Base-by-base conservation (phyloP, 148 eudicot species). In the Heliosperma pusillum region DNA sequence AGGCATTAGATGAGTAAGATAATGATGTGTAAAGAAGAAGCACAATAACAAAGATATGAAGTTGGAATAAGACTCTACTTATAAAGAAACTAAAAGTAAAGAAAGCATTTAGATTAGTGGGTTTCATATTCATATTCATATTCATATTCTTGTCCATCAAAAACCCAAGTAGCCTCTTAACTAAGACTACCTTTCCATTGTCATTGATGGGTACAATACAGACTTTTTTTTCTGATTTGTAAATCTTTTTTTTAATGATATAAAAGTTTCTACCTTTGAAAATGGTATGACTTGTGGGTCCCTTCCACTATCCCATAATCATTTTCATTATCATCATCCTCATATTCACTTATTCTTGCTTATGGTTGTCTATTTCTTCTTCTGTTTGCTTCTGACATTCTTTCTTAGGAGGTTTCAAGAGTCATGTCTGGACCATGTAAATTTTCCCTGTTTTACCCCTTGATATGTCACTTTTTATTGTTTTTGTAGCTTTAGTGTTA, bases 61-160 rank as follows among this genome's bases (percentile, higher is more conserved):
- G 40, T 75, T 10, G 62, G 79, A 80, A 71, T 71, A 57, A 59
- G 80, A 80, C 73, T 75, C 3, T 19, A 71, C 72, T 77, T 73
- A 78, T 78, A 82, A 82, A 74, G 65, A 73, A 70, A 64, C 29
- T 70, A 45, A 82, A 76, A 78, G 81, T 74, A 73, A 84, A 83
- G 83, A 83, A n/a, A 71, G 86, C 82, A 82, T 80, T 81, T 77
- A 76, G 53, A 76, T 82, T 67, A 75, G 93, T 91, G 93, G 89
- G 90, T 82, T 91, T 88, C 88, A 82, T 75, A 82, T 87, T 85
- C 84, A 82, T 79, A 82, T 87, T 85, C 84, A 82, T 79, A 75
- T 80, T 76, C 77, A 80, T 78, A 78, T 82, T 78, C 81, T 74
- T 76, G 70, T 67, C 76, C 79, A 78, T 74, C 86, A 81, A 77